Evolutionary conservation across 495 filamentous ascomycete species (phyloP), one percentile per base, ranked within the genome.

Genomic region (Penicillium bialowiezense): DNA sequence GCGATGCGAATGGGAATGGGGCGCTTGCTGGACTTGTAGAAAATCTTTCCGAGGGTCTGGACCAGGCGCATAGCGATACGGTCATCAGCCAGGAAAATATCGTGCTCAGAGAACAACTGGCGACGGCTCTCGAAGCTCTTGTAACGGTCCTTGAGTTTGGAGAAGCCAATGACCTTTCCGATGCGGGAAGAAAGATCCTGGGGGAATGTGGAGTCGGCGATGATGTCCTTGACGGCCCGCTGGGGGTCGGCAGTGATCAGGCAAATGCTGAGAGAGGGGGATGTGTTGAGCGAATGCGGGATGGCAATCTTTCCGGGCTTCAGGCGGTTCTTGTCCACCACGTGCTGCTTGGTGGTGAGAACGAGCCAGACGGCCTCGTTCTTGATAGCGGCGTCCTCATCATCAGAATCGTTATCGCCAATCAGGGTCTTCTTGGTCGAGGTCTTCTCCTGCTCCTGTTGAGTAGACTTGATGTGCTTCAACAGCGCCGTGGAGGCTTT

Each of bases 321-420:
- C 44, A 97, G 76, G 34, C 79, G 80, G 64, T 83, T 83, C 58
- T 80, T 79, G 60, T 90, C 84, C 44, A 81, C 73, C 47, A 92
- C 83, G 63, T 93, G 88, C 68, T 88, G 89, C 71, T 97, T 97
- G 37, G 91, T 96, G 38, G 89, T 88, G 41, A 98, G 71, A 9
- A 84, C 82, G 26, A 98, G 80, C 86, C 88, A 95, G 45, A 97
- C 74, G 3, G 88, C 80, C 50, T 83, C 79, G 44, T 82, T 81
- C 46, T 84, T 77, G 35, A 62, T 20, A 1, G 68, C 50, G 20
- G 50, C 52, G n/a, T 63, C 58, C 51, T 73, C 67, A 10, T 60
- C 70, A 44, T 78, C 72, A 34, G 72, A 73, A 13, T 80, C 73
- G 40, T 77, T 76, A 51, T 79, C 77, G 14, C 75, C 79, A 58